Percentiles rank a stretch among this genome's conserved stretches.
These are phyloP conservation scores for Dictyostelium brefeldianum DNA, from an alignment of 78 protist species.

Conservation along the genomic window DNA sequence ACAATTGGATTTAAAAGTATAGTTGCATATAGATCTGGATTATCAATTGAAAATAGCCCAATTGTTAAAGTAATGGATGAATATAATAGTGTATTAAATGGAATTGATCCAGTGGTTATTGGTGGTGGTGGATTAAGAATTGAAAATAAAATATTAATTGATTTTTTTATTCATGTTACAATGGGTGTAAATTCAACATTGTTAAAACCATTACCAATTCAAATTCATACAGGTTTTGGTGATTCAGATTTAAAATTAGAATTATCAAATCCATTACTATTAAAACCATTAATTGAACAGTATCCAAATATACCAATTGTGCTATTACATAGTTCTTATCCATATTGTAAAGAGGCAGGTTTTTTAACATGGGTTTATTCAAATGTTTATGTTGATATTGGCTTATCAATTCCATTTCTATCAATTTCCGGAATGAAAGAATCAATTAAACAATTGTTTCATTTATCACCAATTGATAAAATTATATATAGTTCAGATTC, in stretches of 20 bases:
- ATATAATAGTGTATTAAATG: background rate
- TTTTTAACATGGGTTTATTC: slow-evolving; percentile 61
- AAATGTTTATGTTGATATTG: slow-evolving; percentile 62
- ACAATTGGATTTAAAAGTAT: slow-evolving; percentile 50
- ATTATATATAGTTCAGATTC: slow-evolving; percentile 61
- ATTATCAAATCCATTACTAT: slow-evolving; percentile 39
- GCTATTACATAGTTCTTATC: slow-evolving; percentile 54
- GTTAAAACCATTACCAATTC: slow-evolving; percentile 44
- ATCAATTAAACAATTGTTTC: slow-evolving; percentile 23
- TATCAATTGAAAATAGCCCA: background rate
- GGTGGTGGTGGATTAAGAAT: background rate
- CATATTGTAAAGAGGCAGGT: slow-evolving; percentile 49
- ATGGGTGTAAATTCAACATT: slow-evolving; percentile 18
- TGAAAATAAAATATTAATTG: slow-evolving; percentile 26
- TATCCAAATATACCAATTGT: slow-evolving; percentile 63
- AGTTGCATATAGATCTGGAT: slow-evolving; percentile 64
- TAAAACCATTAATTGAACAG: slow-evolving; percentile 26
- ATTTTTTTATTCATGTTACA: slow-evolving; percentile 47
- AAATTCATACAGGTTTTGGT: slow-evolving; percentile 76
- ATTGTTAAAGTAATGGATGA: slow-evolving; percentile 5
- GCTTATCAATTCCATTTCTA: slow-evolving; percentile 60
- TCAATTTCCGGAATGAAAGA: slow-evolving; percentile 26
- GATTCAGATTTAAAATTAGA: slow-evolving; percentile 45
- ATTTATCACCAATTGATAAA: slow-evolving; percentile 50
- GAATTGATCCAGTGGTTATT: background rate